Percentiles rank a stretch among this genome's conserved stretches.
Evolutionary conservation across 208 protist species (phyloP).

Genomic region (Angomonas ambiguus): DNA sequence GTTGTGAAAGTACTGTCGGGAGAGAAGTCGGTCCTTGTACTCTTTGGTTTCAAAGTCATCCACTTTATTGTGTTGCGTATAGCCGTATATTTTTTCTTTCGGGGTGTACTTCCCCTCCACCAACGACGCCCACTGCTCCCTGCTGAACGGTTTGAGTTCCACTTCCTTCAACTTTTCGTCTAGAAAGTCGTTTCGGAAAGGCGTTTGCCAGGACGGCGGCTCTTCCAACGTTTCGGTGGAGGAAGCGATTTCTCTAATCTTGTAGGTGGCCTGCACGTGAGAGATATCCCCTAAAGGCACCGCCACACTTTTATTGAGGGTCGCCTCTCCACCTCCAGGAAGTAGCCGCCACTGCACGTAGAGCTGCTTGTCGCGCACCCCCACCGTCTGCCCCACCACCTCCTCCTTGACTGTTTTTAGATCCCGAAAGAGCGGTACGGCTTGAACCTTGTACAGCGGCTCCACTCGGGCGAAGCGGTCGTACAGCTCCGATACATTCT

Average conservation of each 20-base stretch:
- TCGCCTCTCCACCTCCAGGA: constrained; percentile 36
- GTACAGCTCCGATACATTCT: constrained; percentile 53
- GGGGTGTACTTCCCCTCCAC: constrained; percentile 80
- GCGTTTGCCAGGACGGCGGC: constrained; percentile 84
- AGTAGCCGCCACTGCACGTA: constrained; percentile 83
- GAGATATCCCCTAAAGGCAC: constrained; percentile 50
- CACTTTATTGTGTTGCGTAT: constrained; percentile 81
- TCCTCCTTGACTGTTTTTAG: constrained; percentile 54
- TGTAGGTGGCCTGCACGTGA: background rate
- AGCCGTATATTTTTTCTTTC: constrained; percentile 82
- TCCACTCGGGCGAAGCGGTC: constrained; percentile 28
- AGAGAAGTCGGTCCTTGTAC: constrained; percentile 81
- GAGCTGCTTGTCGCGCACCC: constrained; percentile 62
- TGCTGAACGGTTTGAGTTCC: constrained; percentile 60
- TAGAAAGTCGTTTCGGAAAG: constrained; percentile 87
- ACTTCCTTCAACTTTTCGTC: constrained; percentile 76
- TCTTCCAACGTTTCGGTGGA: constrained; percentile 33
- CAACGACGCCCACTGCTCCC: constrained; percentile 77
- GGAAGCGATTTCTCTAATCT: background rate
- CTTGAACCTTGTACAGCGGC: constrained; percentile 20
- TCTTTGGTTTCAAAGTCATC: constrained; percentile 92
- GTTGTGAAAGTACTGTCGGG: constrained; percentile 80
- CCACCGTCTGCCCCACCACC: constrained; percentile 73
- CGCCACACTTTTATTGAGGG: constrained; percentile 69
- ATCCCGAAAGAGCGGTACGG: constrained; percentile 5